phyloP scores from a whole-genome alignment of 1,139 yeast species.

The Yamadazyma sp. region DNA sequence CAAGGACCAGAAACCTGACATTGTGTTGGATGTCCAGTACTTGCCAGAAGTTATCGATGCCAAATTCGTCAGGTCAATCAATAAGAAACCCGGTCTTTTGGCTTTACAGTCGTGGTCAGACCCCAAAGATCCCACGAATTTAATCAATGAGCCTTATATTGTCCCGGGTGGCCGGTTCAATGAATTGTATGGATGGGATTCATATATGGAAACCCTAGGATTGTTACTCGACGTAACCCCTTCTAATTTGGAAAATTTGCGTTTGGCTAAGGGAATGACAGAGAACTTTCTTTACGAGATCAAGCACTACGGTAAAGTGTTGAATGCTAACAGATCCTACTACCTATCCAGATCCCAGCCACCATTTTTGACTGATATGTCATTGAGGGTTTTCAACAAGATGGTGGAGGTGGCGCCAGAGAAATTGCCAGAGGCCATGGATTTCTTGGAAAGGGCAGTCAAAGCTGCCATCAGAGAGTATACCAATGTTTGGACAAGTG shows the following conservation, averaged over 20 bases:
- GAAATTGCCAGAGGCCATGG: constrained; percentile 39
- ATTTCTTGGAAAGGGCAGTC: constrained; percentile 64
- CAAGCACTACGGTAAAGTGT: constrained; percentile 83
- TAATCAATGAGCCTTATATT: constrained; percentile 79
- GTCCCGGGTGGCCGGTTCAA: constrained; percentile 98
- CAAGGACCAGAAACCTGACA: constrained; percentile 55
- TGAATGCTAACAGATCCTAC: constrained; percentile 93
- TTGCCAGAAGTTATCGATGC: constrained; percentile 61
- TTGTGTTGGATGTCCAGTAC: constrained; percentile 72
- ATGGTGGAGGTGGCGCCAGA: constrained; percentile 47
- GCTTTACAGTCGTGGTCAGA: constrained; percentile 70
- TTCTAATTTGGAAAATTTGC: constrained; percentile 40
- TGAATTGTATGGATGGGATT: constrained; percentile 98
- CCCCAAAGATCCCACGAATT: constrained; percentile 47
- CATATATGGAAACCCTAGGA: constrained; percentile 90
- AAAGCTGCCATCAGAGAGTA: constrained; percentile 88
- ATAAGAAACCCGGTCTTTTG: constrained; percentile 81
- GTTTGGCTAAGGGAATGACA: constrained; percentile 85
- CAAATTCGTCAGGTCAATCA: constrained; percentile 74
- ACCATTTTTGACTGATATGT: constrained; percentile 96
- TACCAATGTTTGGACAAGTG: constrained; percentile 70
- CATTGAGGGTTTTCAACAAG: constrained; percentile 65
- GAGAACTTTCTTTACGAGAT: constrained; percentile 92
- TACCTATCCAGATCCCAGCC: constrained; percentile 94
- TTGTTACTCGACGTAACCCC: constrained; percentile 63